phyloP scores from a whole-genome alignment of 1,139 yeast species.

The Geotrichum cucujoidarum region DNA sequence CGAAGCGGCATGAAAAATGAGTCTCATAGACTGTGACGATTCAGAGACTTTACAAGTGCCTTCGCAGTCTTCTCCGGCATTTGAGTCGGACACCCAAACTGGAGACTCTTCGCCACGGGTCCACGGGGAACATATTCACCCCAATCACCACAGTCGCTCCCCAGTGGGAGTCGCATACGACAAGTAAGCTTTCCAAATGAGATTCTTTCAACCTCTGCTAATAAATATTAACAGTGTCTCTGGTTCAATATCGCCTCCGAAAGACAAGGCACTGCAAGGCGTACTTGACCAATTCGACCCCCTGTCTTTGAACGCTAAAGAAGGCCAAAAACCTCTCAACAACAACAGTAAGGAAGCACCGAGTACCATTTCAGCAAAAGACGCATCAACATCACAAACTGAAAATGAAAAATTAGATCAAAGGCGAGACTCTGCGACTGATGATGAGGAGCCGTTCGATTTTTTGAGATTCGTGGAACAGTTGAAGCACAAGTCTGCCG shows the following conservation, averaged over 20 bases:
- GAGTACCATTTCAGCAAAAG: not conserved
- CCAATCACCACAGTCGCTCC: conserved; percentile 1
- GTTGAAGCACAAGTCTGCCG: conserved; percentile 70
- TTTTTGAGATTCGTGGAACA: conserved; percentile 75
- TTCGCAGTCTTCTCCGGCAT: not conserved
- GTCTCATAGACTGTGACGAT: conserved; percentile 3
- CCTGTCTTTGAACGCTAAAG: conserved; percentile 15
- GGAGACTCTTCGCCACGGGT: not conserved
- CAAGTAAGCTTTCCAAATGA: conserved; percentile 6
- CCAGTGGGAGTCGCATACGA: conserved; percentile 11
- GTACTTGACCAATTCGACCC: conserved; percentile 36
- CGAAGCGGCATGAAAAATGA: no score
- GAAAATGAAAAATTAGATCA: conserved; percentile 6
- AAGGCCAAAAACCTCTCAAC: not conserved
- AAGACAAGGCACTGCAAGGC: conserved; percentile 24
- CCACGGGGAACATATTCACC: conserved; percentile 7
- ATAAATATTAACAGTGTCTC: conserved; percentile 13
- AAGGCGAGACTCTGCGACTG: conserved; percentile 1
- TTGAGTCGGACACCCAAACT: not conserved
- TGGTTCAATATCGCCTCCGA: conserved; percentile 14
- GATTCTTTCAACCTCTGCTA: no score
- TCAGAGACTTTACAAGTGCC: not conserved
- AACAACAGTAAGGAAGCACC: not conserved
- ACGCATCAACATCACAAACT: no score
- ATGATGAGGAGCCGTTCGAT: conserved; percentile 51